These are phyloP conservation scores for Durotheca rogersii DNA, from an alignment of 495 filamentous ascomycete genomes.

Conservation along the genomic window DNA sequence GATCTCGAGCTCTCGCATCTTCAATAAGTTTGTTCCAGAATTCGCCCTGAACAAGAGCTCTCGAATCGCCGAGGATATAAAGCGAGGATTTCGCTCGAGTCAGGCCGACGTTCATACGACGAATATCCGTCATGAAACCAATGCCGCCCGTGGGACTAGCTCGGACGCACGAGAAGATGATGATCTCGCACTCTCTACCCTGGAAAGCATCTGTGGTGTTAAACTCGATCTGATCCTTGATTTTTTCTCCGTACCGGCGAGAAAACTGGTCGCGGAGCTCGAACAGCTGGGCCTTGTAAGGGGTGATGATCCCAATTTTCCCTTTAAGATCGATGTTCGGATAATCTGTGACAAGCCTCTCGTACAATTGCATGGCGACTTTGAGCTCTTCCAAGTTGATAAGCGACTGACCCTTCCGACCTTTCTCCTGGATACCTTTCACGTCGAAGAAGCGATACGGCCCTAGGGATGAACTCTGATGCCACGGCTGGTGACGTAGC, in stretches of 20 bases:
- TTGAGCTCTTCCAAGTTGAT: conserved; percentile 85
- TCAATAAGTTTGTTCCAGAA: conserved; percentile 85
- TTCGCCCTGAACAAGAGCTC: conserved; percentile 78
- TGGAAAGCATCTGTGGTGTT: conserved; percentile 99
- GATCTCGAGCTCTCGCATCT: conserved; percentile 69
- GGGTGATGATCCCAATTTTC: conserved; percentile 94
- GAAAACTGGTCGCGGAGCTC: conserved; percentile 73
- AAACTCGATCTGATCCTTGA: conserved; percentile 83
- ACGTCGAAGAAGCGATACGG: conserved; percentile 99
- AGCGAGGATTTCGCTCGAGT: conserved; percentile 94
- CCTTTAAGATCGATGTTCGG: conserved; percentile 65
- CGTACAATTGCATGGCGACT: conserved; percentile 79
- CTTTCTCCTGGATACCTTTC: conserved; percentile 77
- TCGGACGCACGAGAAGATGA: conserved; percentile 98
- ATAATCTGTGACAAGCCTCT: conserved; percentile 74
- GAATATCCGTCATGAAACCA: conserved; percentile 95
- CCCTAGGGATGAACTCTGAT: conserved; percentile 73
- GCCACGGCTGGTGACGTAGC: conserved; percentile 78
- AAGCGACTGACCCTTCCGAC: conserved; percentile 78
- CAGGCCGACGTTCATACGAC: conserved; percentile 98
- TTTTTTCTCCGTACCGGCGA: conserved; percentile 66
- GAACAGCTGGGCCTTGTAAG: conserved; percentile 89
- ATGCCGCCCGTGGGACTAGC: conserved; percentile 85
- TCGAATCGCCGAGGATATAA: conserved; percentile 91
- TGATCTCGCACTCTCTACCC: conserved; percentile 92